Evolutionary conservation across 148 eudicot genomes (phyloP).

Genomic region (Vaccinium vitisidaea): DNA sequence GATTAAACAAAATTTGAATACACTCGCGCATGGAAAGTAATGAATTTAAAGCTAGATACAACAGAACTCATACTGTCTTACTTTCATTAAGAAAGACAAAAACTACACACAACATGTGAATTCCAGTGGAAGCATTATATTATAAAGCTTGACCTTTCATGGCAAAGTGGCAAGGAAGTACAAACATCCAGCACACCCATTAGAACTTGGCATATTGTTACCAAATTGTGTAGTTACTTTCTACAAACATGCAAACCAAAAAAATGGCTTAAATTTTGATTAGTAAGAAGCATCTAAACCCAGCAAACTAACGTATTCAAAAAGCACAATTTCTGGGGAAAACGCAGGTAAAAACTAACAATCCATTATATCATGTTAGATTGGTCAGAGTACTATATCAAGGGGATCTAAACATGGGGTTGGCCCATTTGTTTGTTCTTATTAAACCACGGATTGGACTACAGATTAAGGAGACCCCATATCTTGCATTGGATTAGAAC

Average conservation of each 20-base stretch:
- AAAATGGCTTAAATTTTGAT: background rate
- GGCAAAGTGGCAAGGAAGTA: background rate
- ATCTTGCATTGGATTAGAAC: background rate
- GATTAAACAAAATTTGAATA: too few species aligned
- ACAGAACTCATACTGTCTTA: background rate
- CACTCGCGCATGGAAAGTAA: background rate
- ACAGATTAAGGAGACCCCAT: background rate
- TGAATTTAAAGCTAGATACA: background rate
- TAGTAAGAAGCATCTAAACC: background rate
- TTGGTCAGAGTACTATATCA: background rate
- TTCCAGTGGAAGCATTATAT: background rate
- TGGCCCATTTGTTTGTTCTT: background rate
- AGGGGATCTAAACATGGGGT: background rate
- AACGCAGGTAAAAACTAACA: background rate
- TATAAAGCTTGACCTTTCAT: background rate
- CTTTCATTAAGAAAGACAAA: background rate
- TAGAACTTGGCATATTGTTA: background rate
- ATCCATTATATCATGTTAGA: background rate
- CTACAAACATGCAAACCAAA: background rate
- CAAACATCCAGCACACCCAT: background rate
- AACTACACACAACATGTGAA: background rate
- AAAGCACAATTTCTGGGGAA: background rate
- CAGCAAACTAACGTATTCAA: background rate
- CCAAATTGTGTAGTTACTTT: background rate
- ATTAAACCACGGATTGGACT: background rate